Evolutionary conservation across 1,139 yeast genomes (phyloP).

Genomic region (Nakaseomyces sp.): DNA sequence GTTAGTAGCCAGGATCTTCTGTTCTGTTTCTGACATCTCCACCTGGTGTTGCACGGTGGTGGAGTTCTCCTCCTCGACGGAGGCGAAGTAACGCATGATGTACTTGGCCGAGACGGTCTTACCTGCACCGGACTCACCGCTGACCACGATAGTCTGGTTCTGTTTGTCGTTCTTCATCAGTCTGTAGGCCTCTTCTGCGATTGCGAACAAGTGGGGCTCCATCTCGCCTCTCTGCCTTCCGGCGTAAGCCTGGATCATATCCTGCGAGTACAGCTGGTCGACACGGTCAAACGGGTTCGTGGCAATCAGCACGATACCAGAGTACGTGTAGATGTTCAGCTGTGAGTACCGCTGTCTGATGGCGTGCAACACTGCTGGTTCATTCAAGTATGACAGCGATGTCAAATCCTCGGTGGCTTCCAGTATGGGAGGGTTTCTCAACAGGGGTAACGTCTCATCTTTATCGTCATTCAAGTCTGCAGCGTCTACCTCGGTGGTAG

Average conservation of each 20-base stretch:
- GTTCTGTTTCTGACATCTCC: slow-evolving; percentile 86
- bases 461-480: slow-evolving; percentile 34
- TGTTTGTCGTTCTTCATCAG: slow-evolving; percentile 79
- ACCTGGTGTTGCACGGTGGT: slow-evolving; percentile 35
- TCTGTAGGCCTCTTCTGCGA: slow-evolving; percentile 96
- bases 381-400: slow-evolving; percentile 80
- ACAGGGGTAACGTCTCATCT: slow-evolving; percentile 47
- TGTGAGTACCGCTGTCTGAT: slow-evolving; percentile 83
- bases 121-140: slow-evolving; percentile 99
- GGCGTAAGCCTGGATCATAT: slow-evolving; percentile 87
- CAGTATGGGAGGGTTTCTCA: slow-evolving; percentile 87
- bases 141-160: slow-evolving; percentile 92
- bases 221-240: slow-evolving; percentile 87
- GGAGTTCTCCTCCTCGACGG: slow-evolving; percentile 52
- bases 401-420: slow-evolving; percentile 82
- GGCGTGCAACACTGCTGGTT: slow-evolving; percentile 91
- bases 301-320: slow-evolving; percentile 95
- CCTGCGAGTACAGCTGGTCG: slow-evolving; percentile 84
- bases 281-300: slow-evolving; percentile 91
- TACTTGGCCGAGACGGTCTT: slow-evolving; percentile 95
- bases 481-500: slow-evolving; percentile 38
- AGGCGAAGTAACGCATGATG: slow-evolving; percentile 95
- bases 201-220: slow-evolving; percentile 95
- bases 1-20: slow-evolving; percentile 91
- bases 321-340: slow-evolving; percentile 85